Evolutionary conservation across 805 yeast genomes (phyloP), one percentile per base, ranked within the genome.

Genomic region (Starmerella lactis-condensi): DNA sequence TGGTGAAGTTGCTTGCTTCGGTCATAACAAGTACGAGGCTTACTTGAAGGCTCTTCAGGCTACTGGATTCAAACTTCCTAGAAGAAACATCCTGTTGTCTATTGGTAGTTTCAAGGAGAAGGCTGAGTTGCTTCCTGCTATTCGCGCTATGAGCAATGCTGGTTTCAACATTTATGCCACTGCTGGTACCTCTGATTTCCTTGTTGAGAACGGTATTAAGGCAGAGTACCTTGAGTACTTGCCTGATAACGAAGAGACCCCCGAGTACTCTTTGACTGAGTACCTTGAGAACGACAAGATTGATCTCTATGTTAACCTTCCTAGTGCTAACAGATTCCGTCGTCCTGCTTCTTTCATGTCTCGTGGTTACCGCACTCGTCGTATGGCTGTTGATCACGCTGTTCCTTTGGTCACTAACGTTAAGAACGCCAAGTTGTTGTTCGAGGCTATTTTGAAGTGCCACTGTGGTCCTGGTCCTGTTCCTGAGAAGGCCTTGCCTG

Each of bases 371-470:
- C 73, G 70, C 57, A 79, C 96, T 28, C 91, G 99, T 67, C 89
- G 99, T 65, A 78, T 89, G 96, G 98, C 99, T 45, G 95, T 89
- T 43, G 99, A 89, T 60, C 91, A 78, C 56, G 83, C 95, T 31
- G 82, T 89, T 52, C 99, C 99, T 31, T 66, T 89, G 54, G 93
- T 89, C 30, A 89, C 99, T 42, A 89, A 89, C 52, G 96, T 89
- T 44, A 89, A 89, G 61, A 75, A 83, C 64, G 99, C 99, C 40
- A 89, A 89, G 60, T 64, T 89, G 44, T 65, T 89, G 57, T 73
- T 89, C 43, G 96, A 89, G 61, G 96, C 99, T 3, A 37, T 37
- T 33, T 16, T 39, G 21, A 15, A 17, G 8, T 37, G 38, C 27
- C 32, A 34, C 17, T n/a, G 56, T 82, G 42, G 66, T 85, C 24